phyloP scores from a whole-genome alignment of 257 asterid genomes.

The Avicennia marina region DNA sequence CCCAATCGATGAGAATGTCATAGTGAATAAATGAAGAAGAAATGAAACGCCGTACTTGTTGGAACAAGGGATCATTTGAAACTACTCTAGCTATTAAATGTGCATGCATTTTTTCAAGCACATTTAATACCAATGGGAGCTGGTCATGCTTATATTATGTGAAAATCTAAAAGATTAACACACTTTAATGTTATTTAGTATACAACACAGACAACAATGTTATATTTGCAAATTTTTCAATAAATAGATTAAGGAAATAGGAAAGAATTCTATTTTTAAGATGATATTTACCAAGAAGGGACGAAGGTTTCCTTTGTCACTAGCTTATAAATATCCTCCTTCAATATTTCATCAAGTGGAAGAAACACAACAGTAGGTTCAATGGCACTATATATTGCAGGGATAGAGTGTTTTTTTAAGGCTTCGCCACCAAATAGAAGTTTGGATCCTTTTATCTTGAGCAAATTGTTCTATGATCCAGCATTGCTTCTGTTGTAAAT shows the following conservation, averaged over 20 bases:
- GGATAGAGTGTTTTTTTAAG: conserved; percentile 73
- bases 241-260: no score
- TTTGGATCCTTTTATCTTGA: no score
- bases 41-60: conserved; percentile 78
- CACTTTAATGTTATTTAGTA: no score
- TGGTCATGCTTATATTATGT: conserved; percentile 72
- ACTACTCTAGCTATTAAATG: conserved; percentile 95
- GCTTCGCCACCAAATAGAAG: no score
- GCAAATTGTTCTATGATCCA: conserved; percentile 65
- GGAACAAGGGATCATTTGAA: conserved; percentile 77
- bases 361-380: conserved; percentile 88
- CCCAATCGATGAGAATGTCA: not conserved
- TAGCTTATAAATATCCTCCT: conserved; percentile 60
- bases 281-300: no score
- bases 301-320: no score
- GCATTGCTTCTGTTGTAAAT: conserved; percentile 84
- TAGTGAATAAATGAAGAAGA: not conserved
- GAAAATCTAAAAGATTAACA: conserved; percentile 60
- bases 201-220: no score
- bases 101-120: conserved; percentile 89
- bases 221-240: no score
- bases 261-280: no score
- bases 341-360: conserved; percentile 80
- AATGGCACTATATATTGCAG: conserved; percentile 80
- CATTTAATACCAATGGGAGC: conserved; percentile 56